A percentile compares a stretch with the other conserved stretches of the same genome.
phyloP scores from a whole-genome alignment of 768 basidiomycete species.

The Termitomyces sp. region DNA sequence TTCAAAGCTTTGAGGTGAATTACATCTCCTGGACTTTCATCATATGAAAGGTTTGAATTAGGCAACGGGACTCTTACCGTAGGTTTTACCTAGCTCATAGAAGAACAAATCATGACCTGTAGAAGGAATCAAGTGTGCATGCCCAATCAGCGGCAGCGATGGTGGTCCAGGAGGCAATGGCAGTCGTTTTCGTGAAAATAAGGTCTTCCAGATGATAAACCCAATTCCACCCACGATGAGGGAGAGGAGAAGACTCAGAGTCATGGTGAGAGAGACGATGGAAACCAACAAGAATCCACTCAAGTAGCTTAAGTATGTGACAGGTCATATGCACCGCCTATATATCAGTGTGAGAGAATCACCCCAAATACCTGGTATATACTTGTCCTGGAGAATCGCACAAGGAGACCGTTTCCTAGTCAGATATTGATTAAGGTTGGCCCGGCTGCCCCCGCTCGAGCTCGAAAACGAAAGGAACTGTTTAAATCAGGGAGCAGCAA shows the following conservation, averaged over 20 bases:
- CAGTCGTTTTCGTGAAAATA: background rate
- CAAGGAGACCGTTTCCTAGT: no score
- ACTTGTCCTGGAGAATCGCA: no score
- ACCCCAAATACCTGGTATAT: no score
- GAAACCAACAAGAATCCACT: no score
- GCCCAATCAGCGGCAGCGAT: constrained; percentile 31
- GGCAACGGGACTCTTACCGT: constrained; percentile 20
- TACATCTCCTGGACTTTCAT: background rate
- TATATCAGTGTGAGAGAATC: no score
- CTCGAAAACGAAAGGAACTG: no score
- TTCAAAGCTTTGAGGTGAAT: constrained; percentile 17
- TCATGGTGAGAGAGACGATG: background rate
- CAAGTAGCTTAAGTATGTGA: no score
- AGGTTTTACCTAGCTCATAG: constrained; percentile 3
- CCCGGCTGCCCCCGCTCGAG: no score
- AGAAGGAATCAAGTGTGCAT: constrained; percentile 27
- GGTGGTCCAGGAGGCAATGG: constrained; percentile 4
- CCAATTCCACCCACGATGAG: background rate
- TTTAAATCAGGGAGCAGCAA: no score
- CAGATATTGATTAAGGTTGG: no score
- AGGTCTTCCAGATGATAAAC: background rate
- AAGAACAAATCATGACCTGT: constrained; percentile 6
- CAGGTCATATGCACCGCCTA: no score
- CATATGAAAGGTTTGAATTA: background rate
- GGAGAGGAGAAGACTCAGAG: background rate